Conservation (phyloP, 1,139 yeast species). For the Ogataea hybrid region DNA sequence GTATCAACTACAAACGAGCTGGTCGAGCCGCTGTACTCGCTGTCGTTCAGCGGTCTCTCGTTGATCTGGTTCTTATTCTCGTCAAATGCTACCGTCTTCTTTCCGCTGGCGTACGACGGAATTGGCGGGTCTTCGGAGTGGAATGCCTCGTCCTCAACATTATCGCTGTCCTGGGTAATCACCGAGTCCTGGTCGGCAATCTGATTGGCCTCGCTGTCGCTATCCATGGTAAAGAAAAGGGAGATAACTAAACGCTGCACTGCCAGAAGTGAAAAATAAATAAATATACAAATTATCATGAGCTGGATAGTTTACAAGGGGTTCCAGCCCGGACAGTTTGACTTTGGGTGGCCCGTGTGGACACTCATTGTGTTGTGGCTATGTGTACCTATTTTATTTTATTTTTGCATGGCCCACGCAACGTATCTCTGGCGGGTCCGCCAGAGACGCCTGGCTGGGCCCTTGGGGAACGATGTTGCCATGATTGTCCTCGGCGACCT, state of each 20-base stretch:
- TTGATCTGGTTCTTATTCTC: constrained; percentile 6
- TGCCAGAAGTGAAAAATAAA: constrained; percentile 4
- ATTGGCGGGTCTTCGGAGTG: constrained; percentile 17
- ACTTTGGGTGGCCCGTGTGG: constrained; percentile 29
- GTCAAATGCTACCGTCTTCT: constrained; percentile 13
- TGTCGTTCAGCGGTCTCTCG: constrained; percentile 1
- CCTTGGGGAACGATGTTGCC: constrained; percentile 44
- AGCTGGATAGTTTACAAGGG: constrained; percentile 28
- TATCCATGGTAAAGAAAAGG: constrained; percentile 4
- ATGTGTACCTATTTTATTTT: constrained; percentile 32
- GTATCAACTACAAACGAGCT: background rate
- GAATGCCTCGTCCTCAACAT: constrained; percentile 10
- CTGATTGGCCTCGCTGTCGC: constrained; percentile 11
- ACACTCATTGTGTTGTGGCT: constrained; percentile 35
- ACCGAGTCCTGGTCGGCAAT: constrained; percentile 17
- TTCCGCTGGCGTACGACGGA: constrained; percentile 11
- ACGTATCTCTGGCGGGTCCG: constrained; percentile 13
- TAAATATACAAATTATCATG: constrained; percentile 5
- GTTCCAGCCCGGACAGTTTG: constrained; percentile 21
- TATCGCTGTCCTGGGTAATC: constrained; percentile 8
- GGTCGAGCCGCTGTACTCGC: background rate
- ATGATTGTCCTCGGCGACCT: constrained; percentile 89
- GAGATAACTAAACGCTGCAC: constrained; percentile 10
- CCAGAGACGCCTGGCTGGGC: constrained; percentile 3
- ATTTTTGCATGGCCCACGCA: constrained; percentile 12